Base-by-base conservation (phyloP, 345 rosid genomes). In the Crucihimalaya himalaica region DNA sequence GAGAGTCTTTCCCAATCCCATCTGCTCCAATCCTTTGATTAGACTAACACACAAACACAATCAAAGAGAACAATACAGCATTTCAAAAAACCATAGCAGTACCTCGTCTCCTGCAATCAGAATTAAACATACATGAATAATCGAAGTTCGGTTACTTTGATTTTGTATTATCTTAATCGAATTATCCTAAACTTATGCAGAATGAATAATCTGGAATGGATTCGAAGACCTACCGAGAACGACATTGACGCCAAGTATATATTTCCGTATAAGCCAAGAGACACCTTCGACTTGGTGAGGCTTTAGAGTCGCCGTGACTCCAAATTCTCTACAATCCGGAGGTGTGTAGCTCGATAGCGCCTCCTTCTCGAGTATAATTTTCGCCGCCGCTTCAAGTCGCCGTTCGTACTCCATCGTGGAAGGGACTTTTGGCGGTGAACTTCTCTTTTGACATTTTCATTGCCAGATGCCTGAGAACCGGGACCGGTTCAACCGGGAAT, bases 1-100 rank as follows among this genome's bases (percentile, higher is more conserved):
- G 61, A 92, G 83, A 72, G 98, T 88, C 82, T 93, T 90, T 53
- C 97, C 98, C 60, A 93, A 66, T 54, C 98, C 97, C 98, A 93
- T 93, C 98, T 93, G 88, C 9, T 43, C 62, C 28, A 58, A 70
- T 40, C 7, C 61, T 68, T 53, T 12, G 48, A 56, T 72, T 57
- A 57, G 39, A 66, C 40, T 45, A 42, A 53, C 9, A 45, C 31
- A 39, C 37, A 34, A 14, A 51, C 56, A 14, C 34, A 56, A 61
- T 40, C 55, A 53, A 45, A 39, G 14, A 57, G 27, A 59, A 13
- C 6, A 18, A 75, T 40, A n/a, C 60, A 77, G 6, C 47, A 77
- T 55, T 47, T 31, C 53, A 18, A 66, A 29, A 69, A 21, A 35
- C 34, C 9, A 64, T 27, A 2, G 50, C 4, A 65, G 56, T 80